phyloP scores from a whole-genome alignment of 306 rosid genomes.

The Cajanus cajan region DNA sequence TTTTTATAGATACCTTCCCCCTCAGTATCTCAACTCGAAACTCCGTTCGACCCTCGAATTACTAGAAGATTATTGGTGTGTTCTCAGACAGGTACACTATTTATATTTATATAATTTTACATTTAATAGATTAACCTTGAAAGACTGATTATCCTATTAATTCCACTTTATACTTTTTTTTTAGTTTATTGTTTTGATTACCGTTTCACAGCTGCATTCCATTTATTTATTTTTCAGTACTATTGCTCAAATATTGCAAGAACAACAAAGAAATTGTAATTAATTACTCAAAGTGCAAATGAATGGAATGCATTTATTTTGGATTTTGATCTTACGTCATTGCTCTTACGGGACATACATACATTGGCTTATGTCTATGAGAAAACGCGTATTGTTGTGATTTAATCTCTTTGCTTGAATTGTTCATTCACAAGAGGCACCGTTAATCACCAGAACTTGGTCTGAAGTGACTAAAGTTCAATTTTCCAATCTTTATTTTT shows the following conservation, averaged over 20 bases:
- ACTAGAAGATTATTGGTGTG: too few species aligned
- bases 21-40: too few species aligned
- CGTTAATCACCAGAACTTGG: neutral
- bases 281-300: too few species aligned
- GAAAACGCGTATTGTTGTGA: neutral
- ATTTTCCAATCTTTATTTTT: neutral
- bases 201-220: too few species aligned
- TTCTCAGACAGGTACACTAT: too few species aligned
- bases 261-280: too few species aligned
- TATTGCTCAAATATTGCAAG: too few species aligned
- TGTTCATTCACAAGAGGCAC: neutral
- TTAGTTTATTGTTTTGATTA: too few species aligned
- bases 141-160: neutral
- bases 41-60: too few species aligned
- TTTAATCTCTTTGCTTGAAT: neutral
- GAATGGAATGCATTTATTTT: neutral
- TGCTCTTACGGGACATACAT: neutral
- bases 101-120: neutral
- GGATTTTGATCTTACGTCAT: neutral
- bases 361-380: neutral
- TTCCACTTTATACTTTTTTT: too few species aligned
- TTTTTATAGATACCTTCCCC: too few species aligned
- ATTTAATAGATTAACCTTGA: neutral
- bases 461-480: slow-evolving; percentile 11
- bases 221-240: too few species aligned